These are phyloP conservation scores for Talaromyces sp. DNA, from an alignment of 2,329 filamentous ascomycete species.

Conservation along the genomic window DNA sequence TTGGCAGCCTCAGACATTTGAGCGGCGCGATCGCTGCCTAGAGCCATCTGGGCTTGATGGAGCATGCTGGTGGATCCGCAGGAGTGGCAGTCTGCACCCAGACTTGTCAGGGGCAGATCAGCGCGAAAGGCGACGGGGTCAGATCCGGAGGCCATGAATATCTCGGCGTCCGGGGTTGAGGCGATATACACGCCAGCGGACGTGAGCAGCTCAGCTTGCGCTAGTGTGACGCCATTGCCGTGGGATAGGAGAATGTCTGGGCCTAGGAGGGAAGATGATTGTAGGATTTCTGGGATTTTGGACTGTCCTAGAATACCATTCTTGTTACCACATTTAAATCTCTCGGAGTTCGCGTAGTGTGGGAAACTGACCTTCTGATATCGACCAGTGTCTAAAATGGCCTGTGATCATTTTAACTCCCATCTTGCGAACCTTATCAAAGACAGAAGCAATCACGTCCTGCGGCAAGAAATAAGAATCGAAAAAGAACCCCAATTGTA, in stretches of 20 bases:
- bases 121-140: background rate
- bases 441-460: background rate
- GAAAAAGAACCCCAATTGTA: background rate
- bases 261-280: background rate
- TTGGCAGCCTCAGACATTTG: background rate
- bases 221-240: background rate
- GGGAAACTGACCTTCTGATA: background rate
- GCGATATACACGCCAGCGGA: background rate
- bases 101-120: background rate
- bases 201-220: background rate
- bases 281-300: background rate
- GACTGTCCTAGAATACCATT: background rate
- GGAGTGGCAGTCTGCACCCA: conserved; percentile 7
- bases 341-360: too few species aligned
- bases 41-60: background rate
- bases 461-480: conserved; percentile 1
- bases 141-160: conserved; percentile 3
- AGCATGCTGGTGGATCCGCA: background rate
- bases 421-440: background rate
- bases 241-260: conserved; percentile 3
- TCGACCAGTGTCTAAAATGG: background rate
- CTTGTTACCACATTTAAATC: background rate
- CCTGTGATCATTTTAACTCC: conserved; percentile 4
- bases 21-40: background rate
- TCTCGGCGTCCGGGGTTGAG: conserved; percentile 4